A percentile compares a stretch with the other conserved stretches of the same genome.
Conservation (phyloP, 768 basidiomycete genomes). For the Mycena vitilis region DNA sequence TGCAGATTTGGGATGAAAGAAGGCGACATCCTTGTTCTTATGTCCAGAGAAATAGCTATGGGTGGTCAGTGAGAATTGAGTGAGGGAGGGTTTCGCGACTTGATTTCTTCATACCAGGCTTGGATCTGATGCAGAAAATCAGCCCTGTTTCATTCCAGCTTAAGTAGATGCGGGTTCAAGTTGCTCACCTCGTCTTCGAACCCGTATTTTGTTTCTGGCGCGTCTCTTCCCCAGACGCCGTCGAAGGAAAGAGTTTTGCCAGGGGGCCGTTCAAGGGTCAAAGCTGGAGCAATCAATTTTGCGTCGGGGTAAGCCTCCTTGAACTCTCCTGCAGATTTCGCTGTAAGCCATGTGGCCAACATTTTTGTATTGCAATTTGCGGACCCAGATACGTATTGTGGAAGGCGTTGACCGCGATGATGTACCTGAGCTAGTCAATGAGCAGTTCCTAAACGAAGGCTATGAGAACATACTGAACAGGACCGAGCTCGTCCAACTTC, state of each 20-base stretch:
- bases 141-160: neutral
- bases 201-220: slow-evolving; percentile 74
- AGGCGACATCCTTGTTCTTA: slow-evolving; percentile 85
- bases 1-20: slow-evolving; percentile 78
- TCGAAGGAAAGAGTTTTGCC: slow-evolving; percentile 68
- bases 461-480: slow-evolving; percentile 64
- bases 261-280: slow-evolving; percentile 59
- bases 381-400: slow-evolving; percentile 71
- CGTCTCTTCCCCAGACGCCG: slow-evolving; percentile 74
- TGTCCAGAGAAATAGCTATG: slow-evolving; percentile 76
- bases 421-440: neutral
- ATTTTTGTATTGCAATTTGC: slow-evolving; percentile 36
- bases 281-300: slow-evolving; percentile 76
- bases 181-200: slow-evolving; percentile 73
- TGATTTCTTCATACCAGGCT: slow-evolving; percentile 52
- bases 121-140: slow-evolving; percentile 51
- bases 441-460: neutral
- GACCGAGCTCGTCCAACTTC: slow-evolving; percentile 71
- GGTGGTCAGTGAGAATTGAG: neutral
- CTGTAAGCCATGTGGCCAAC: slow-evolving; percentile 6
- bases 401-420: neutral
- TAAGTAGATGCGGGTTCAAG: neutral
- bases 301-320: slow-evolving; percentile 77
- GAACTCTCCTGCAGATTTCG: slow-evolving; percentile 58
- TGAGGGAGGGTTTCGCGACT: neutral